Evolutionary conservation across 345 rosid genomes (phyloP).

Genomic region (Garcia nutans): DNA sequence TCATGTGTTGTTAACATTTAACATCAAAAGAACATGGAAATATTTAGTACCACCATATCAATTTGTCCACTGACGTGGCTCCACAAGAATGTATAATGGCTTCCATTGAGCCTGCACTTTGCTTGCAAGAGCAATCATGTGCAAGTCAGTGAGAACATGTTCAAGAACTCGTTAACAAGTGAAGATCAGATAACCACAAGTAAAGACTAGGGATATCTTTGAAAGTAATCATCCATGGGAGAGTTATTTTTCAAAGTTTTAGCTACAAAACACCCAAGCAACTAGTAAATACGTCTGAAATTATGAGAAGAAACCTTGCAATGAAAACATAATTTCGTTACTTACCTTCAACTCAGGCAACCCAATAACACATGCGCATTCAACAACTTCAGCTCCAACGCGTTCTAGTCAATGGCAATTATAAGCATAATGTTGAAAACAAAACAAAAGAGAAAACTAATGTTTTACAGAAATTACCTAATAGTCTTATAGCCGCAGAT

Average conservation of each 20-base stretch:
- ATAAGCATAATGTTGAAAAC: neutral
- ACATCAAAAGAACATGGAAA: neutral
- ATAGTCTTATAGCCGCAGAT: conserved; percentile 69
- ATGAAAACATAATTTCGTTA: neutral
- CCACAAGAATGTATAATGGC: conserved; percentile 52
- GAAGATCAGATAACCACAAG: too few species aligned
- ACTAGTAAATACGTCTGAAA: too few species aligned
- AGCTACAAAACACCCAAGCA: too few species aligned
- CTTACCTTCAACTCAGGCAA: conserved; percentile 64
- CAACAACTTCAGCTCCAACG: conserved; percentile 62
- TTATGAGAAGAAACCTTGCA: neutral
- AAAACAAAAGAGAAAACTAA: neutral
- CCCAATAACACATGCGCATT: conserved; percentile 78
- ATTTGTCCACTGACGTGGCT: conserved; percentile 41
- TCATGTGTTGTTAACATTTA: neutral
- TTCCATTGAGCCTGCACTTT: conserved; percentile 59
- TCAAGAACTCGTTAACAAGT: too few species aligned
- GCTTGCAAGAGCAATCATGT: conserved; percentile 35
- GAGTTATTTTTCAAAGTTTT: too few species aligned
- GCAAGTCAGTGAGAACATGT: neutral
- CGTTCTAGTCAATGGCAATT: conserved; percentile 43
- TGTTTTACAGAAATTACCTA: conserved; percentile 38
- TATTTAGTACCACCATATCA: neutral
- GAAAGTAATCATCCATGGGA: too few species aligned
- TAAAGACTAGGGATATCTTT: too few species aligned